Conservation (phyloP, 2,329 filamentous ascomycete genomes). For the Alternaria tenuissima region DNA sequence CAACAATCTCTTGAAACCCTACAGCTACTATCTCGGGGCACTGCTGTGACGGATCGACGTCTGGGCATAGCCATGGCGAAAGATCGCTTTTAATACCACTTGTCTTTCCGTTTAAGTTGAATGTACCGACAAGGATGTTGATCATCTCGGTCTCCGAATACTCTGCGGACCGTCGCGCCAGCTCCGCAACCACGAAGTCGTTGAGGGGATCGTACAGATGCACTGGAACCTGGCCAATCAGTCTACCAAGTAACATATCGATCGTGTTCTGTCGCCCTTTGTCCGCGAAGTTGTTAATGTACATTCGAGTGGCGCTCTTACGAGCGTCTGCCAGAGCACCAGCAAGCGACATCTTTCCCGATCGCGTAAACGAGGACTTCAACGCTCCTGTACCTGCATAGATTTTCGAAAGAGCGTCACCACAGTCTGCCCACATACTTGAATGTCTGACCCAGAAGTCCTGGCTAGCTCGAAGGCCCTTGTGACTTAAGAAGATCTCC, state of each 20-base stretch:
- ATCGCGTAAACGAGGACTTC: slow-evolving; percentile 92
- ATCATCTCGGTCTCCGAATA: slow-evolving; percentile 79
- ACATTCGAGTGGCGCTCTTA: slow-evolving; percentile 91
- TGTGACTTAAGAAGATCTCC: slow-evolving; percentile 80
- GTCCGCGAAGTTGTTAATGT: slow-evolving; percentile 97
- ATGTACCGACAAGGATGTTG: slow-evolving; percentile 85
- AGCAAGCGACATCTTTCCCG: slow-evolving; percentile 94
- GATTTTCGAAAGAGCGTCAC: slow-evolving; percentile 90
- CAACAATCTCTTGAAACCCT: slow-evolving; percentile 98
- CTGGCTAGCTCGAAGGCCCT: slow-evolving; percentile 71
- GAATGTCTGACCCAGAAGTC: slow-evolving; percentile 95
- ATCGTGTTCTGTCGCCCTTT: slow-evolving; percentile 93
- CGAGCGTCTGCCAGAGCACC: slow-evolving; percentile 94
- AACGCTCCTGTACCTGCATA: slow-evolving; percentile 96
- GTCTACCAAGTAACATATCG: slow-evolving; percentile 85
- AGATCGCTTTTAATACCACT: slow-evolving; percentile 81
- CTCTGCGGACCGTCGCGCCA: slow-evolving; percentile 71
- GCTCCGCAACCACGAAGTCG: slow-evolving; percentile 82
- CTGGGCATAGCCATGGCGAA: slow-evolving; percentile 83
- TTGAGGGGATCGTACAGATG: slow-evolving; percentile 93
- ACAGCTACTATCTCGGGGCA: slow-evolving; percentile 88
- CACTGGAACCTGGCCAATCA: slow-evolving; percentile 84
- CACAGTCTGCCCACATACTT: slow-evolving; percentile 96
- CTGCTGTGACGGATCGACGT: slow-evolving; percentile 62
- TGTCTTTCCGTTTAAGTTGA: slow-evolving; percentile 92